Base-by-base conservation (phyloP, 176 grass and related monocot species). In the Juncus inflexus region DNA sequence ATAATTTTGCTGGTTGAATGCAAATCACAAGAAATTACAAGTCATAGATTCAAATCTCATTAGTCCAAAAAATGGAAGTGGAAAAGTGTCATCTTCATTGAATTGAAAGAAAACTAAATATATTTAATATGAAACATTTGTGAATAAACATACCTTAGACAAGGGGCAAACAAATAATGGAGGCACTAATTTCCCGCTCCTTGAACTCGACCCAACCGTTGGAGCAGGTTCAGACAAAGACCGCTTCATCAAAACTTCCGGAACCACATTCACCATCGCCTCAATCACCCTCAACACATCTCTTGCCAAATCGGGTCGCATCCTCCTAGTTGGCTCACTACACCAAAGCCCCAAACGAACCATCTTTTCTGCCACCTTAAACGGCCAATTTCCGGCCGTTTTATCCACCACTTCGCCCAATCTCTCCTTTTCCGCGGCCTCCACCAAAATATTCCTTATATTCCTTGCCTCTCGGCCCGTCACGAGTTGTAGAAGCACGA, bases 401-500 rank as follows among this genome's bases (percentile, higher is more conserved):
- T 55, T 35, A 5, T 95, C 82, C 16, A 86, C 3, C 64, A 89
- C 78, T 65, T 78, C 65, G 13, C 76, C 61, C 71, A 89, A 74
- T 59, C 8, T 50, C n/a, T 50, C 73, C 4, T 50, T 78, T 12
- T 62, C 78, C 45, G 80, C 36, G 14, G 82, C 83, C 28, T 68
- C 69, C 65, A 83, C 78, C 8, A 86, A 74, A 62, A 77, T 74
- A 2, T 59, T 78, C 50, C 40, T 78, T 52, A 89, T 67, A 43
- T 74, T 78, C 15, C 80, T 65, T 36, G 85, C 68, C 2, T 47
- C 40, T 67, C 70, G 86, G 49, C 82, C 83, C 5, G 90, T 95
- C 42, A 95, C 58, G 43, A 95, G 83, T 37, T 83, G 77, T 66
- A 89, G 62, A 37, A 95, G 69, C 50, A 89, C 79, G 1, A 95